These are phyloP conservation scores for Paecilomyces formosus DNA, from an alignment of 2,329 filamentous ascomycete species.

Conservation along the genomic window DNA sequence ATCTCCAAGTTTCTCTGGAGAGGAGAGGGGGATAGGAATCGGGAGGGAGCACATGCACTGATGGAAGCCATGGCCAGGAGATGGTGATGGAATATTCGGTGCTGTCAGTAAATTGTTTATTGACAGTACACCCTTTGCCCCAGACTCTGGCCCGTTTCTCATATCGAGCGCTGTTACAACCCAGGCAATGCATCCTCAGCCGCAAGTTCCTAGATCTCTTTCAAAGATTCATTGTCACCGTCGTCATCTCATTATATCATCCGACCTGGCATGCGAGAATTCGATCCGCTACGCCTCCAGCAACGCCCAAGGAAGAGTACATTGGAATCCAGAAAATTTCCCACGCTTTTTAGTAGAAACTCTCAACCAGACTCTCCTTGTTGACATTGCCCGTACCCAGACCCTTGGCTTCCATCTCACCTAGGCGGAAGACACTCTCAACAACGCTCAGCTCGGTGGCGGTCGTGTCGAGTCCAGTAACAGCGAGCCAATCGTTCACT, in stretches of 20 bases:
- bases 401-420: constrained; percentile 65
- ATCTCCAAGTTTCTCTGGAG: not conserved
- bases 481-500: constrained; percentile 95
- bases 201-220: not conserved
- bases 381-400: constrained; percentile 51
- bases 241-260: not conserved
- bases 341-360: constrained; percentile 68
- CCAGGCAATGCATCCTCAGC: not conserved
- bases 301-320: constrained; percentile 6
- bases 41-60: not conserved
- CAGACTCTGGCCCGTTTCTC: not conserved
- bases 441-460: constrained; percentile 96
- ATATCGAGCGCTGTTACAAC: not conserved
- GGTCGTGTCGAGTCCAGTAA: constrained; percentile 87
- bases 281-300: not conserved
- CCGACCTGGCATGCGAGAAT: not conserved
- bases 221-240: not conserved
- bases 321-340: constrained; percentile 6
- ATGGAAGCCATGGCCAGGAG: not conserved
- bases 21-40: not conserved
- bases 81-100: not conserved
- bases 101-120: too few species aligned
- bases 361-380: constrained; percentile 98
- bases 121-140: too few species aligned
- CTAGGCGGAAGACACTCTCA: constrained; percentile 90